Percentiles rank a stretch among this genome's conserved stretches.
These are phyloP conservation scores for Tricholomella constricta DNA, from an alignment of 768 basidiomycete species.

Conservation along the genomic window DNA sequence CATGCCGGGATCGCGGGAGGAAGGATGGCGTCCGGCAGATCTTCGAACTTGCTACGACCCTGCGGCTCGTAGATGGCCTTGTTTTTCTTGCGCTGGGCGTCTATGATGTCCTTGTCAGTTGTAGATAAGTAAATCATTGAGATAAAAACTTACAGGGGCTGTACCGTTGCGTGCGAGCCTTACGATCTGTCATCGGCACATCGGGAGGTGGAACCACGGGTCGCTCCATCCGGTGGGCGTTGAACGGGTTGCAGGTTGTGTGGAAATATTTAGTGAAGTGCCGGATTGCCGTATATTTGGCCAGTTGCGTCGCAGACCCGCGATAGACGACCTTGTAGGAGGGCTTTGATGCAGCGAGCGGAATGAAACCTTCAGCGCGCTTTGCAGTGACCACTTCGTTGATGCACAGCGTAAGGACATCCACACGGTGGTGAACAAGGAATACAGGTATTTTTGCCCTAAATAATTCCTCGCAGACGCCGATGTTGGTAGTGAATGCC, in stretches of 20 bases:
- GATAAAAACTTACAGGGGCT: no score
- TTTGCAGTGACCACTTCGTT: background rate
- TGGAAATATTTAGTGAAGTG: background rate
- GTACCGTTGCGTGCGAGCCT: no score
- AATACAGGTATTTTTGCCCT: slow-evolving; percentile 2
- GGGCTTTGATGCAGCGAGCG: background rate
- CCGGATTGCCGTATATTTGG: background rate
- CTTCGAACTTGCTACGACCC: no score
- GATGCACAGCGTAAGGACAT: background rate
- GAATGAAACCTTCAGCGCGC: background rate
- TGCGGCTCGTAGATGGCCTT: no score
- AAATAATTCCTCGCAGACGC: background rate
- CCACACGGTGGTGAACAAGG: background rate
- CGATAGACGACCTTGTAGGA: background rate
- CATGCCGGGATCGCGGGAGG: slow-evolving; percentile 10
- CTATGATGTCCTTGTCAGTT: no score
- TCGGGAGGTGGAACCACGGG: no score
- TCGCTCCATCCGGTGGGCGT: background rate
- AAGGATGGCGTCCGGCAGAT: no score
- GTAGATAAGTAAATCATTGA: no score
- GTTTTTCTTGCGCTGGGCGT: no score
- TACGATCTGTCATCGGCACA: no score
- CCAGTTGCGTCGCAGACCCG: no score
- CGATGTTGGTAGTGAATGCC: slow-evolving; percentile 1
- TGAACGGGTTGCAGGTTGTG: no score